Conservation (phyloP, 805 yeast genomes). For the Starmerella sirachaensis region DNA sequence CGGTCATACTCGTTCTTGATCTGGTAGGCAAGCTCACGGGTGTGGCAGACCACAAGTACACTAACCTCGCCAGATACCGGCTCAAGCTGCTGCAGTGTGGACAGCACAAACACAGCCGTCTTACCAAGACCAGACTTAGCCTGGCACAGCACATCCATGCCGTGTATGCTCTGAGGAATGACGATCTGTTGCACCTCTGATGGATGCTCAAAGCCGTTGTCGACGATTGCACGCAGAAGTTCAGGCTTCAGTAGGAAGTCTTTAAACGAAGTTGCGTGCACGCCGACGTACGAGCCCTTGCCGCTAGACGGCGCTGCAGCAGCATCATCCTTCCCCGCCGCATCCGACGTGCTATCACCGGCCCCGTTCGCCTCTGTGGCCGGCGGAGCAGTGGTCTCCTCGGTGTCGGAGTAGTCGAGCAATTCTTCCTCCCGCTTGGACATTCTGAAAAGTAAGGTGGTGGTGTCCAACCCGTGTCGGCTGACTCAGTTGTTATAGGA, state of each 20-base stretch:
- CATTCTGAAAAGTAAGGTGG: slow-evolving; percentile 12
- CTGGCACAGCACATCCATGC: slow-evolving; percentile 96
- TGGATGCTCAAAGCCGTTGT: slow-evolving; percentile 99
- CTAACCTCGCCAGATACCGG: slow-evolving; percentile 96
- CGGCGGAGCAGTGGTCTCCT: slow-evolving; percentile 61
- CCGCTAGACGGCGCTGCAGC: slow-evolving; percentile 27
- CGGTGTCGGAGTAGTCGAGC: slow-evolving; percentile 96
- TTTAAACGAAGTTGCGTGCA: slow-evolving; percentile 96
- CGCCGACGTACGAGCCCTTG: slow-evolving; percentile 95
- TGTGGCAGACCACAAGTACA: slow-evolving; percentile 90
- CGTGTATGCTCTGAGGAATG: slow-evolving; percentile 94
- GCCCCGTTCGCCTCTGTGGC: slow-evolving; percentile 4
- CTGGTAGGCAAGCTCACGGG: slow-evolving; percentile 97
- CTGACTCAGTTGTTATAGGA: too few species aligned
- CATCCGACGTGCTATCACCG: slow-evolving; percentile 2
- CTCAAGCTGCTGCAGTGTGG: slow-evolving; percentile 40
- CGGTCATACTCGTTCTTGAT: slow-evolving; percentile 94
- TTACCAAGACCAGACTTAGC: slow-evolving; percentile 99
- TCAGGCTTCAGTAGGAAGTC: slow-evolving; percentile 96
- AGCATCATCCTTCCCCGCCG: slow-evolving; percentile 29
- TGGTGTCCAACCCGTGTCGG: too few species aligned
- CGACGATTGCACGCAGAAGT: slow-evolving; percentile 91
- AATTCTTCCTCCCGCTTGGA: slow-evolving; percentile 82
- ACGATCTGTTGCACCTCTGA: slow-evolving; percentile 98
- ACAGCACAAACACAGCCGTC: slow-evolving; percentile 25